Conservation (phyloP, 768 basidiomycete species). For the Agaricus blazei region DNA sequence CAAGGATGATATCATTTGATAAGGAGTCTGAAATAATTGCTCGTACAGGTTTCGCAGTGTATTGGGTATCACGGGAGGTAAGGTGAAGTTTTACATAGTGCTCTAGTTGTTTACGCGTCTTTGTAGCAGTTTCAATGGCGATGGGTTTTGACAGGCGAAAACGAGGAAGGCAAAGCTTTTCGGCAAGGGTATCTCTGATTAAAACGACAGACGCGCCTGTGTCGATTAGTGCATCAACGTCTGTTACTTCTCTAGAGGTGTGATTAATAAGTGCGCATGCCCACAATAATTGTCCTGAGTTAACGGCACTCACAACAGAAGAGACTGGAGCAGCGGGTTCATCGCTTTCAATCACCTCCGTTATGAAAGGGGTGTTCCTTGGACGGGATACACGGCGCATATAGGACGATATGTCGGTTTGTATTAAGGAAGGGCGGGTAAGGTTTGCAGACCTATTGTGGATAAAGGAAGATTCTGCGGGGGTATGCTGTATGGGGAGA, state of each 20-base stretch:
- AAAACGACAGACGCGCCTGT: slow-evolving; percentile 25
- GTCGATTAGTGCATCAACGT: slow-evolving; percentile 19
- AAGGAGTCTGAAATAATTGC: slow-evolving; percentile 21
- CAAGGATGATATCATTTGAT: slow-evolving; percentile 24
- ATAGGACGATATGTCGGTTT: neutral
- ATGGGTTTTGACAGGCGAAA: no score
- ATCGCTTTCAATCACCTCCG: no score
- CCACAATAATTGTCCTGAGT: neutral
- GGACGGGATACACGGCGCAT: neutral
- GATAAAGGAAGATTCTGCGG: no score
- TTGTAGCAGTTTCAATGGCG: slow-evolving; percentile 5
- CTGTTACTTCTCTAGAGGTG: no score
- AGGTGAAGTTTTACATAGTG: slow-evolving; percentile 14
- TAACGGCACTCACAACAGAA: neutral
- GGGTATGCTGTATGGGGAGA: no score
- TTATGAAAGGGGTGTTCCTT: no score
- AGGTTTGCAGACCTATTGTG: no score
- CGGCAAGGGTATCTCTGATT: slow-evolving; percentile 20
- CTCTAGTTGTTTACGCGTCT: neutral
- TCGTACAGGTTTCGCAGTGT: slow-evolving; percentile 11
- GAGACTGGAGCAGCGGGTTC: neutral
- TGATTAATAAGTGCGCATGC: neutral
- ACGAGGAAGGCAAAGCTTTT: slow-evolving; percentile 8
- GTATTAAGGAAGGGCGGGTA: no score
- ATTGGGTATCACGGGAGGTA: slow-evolving; percentile 14